Base-by-base conservation (phyloP, 2,329 filamentous ascomycete species). In the Exophiala calicioides region DNA sequence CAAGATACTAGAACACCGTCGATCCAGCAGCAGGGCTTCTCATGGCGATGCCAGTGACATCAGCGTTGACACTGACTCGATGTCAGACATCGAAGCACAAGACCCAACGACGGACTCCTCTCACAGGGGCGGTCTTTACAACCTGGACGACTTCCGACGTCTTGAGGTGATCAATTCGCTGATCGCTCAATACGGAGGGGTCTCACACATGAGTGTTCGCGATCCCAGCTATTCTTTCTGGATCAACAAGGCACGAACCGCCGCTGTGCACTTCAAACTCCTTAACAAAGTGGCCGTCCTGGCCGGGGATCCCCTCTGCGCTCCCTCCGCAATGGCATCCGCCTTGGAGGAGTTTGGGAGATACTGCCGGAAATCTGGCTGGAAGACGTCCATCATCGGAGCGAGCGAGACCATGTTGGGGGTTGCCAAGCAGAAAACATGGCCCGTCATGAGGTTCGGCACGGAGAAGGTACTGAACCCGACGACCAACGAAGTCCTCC, bases 131-230 rank as follows among this genome's bases (percentile, higher is more conserved):
- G 37, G 24, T 15, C 58, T 65, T 3, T 65, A 62, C 43, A 58
- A 48, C 12, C 53, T 67, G 1, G 52, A 59, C 8, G 64, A 67
- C 35, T 62, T 67, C 49, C 52, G 57, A 18, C 61, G 62, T 0
- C 56, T 65, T 31, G 57, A 57, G 7, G 59, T 62, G 10, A 58
- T 68, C 10, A 55, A 63, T 31, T 32, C 43, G 2, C 58, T 71
- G 2, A 61, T 65, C 1, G 54, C 51, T 3, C 47, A 56, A 7
- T 65, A 71, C 47, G 66, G 68, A 4, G 58, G 61, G 3, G 65
- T 69, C 3, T 68, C 68, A 4, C 66, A 71, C 46, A 71, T 70
- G 68, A 67, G 67, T 2, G 63, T 72, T n/a, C 62, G 70, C 1
- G 69, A 72, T 35, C 62, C 55, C 6, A 69, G 65, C 41, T 71